Conservation (phyloP, 1,284 basidiomycete species). For the Austroboletus olivaceoglutinosus region DNA sequence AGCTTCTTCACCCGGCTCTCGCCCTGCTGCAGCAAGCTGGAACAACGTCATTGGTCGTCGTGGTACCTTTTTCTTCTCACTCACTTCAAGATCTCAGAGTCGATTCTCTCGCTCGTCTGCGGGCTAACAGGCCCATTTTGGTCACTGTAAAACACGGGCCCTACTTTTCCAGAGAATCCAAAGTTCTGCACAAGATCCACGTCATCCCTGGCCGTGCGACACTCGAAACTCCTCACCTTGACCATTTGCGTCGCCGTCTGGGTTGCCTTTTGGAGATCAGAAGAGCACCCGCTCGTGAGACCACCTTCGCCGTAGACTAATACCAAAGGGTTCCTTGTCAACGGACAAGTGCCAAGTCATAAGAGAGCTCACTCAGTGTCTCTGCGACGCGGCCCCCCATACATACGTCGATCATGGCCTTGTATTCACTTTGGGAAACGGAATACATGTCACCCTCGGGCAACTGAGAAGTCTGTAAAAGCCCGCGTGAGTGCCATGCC, state of each 20-base stretch:
- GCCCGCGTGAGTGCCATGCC: constrained; percentile 10
- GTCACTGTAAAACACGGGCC: constrained; percentile 78
- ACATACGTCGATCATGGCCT: constrained; percentile 82
- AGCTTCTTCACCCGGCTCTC: constrained; percentile 69
- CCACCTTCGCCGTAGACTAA: constrained; percentile 86
- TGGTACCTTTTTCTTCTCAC: constrained; percentile 27
- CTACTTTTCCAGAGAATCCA: constrained; percentile 85
- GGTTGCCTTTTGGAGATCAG: constrained; percentile 81
- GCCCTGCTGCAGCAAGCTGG: constrained; percentile 72
- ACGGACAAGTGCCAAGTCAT: not conserved
- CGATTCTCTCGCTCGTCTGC: constrained; percentile 76
- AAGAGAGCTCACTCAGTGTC: constrained; percentile 65
- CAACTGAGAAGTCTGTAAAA: constrained; percentile 75
- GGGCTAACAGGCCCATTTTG: constrained; percentile 69
- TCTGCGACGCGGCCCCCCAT: constrained; percentile 95
- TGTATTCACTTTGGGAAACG: constrained; percentile 69
- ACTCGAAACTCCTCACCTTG: constrained; percentile 50
- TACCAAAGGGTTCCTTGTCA: constrained; percentile 3
- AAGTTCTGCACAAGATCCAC: constrained; percentile 48
- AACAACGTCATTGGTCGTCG: not conserved
- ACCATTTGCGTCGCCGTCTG: constrained; percentile 85
- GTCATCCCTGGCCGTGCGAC: not conserved
- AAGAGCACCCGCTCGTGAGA: constrained; percentile 87
- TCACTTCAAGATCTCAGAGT: constrained; percentile 78
- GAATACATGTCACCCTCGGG: constrained; percentile 81